Evolutionary conservation across 768 basidiomycete species (phyloP).

Genomic region (Neoboletus brunneissimus): DNA sequence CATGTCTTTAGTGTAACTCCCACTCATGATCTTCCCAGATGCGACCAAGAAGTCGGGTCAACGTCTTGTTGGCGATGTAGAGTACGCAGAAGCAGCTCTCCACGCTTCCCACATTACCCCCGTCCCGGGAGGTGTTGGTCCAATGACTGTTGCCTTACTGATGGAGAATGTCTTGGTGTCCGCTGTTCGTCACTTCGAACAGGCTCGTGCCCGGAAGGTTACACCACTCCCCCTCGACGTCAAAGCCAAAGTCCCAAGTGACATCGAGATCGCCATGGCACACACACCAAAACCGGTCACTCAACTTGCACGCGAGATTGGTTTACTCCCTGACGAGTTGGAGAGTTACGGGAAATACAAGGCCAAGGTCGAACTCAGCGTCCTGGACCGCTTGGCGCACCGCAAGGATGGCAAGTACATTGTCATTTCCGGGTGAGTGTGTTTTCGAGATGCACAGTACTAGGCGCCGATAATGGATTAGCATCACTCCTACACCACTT

Average conservation of each 20-base stretch:
- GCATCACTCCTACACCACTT: conserved; percentile 94
- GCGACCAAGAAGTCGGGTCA: conserved; percentile 91
- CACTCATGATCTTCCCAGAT: conserved; percentile 45
- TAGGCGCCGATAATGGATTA: conserved; percentile 22
- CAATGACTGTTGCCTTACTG: conserved; percentile 99
- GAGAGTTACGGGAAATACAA: conserved; percentile 96
- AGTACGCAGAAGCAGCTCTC: conserved; percentile 70
- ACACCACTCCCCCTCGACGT: conserved; percentile 78
- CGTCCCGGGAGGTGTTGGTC: conserved; percentile 97
- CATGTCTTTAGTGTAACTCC: neutral
- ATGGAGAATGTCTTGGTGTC: conserved; percentile 92
- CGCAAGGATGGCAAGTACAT: conserved; percentile 95
- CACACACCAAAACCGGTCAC: conserved; percentile 90
- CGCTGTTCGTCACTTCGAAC: conserved; percentile 78
- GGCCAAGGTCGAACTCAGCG: conserved; percentile 91
- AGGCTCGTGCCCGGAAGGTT: conserved; percentile 61
- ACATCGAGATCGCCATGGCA: conserved; percentile 94
- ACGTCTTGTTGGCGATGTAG: conserved; percentile 94
- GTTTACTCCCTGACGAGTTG: conserved; percentile 79
- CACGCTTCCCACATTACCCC: conserved; percentile 93
- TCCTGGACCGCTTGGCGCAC: conserved; percentile 80
- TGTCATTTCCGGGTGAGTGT: conserved; percentile 79
- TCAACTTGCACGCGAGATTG: conserved; percentile 84
- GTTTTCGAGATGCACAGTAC: neutral
- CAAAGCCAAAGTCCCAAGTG: conserved; percentile 85